These are phyloP conservation scores for Dillenia turbinata DNA, from an alignment of 164 flowering plant genomes.

Conservation along the genomic window DNA sequence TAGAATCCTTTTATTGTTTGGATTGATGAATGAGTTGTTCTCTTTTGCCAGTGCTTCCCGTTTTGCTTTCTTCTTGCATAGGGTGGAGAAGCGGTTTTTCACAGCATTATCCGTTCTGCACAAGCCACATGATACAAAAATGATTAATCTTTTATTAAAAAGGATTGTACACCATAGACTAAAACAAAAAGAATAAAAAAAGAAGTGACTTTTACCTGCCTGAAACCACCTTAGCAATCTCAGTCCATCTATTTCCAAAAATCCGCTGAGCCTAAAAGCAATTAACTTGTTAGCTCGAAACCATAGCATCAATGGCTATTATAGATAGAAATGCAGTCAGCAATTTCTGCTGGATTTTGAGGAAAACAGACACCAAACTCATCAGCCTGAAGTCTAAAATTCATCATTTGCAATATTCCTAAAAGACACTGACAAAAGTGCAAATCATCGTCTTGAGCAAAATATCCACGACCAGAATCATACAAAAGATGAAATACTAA, in stretches of 20 bases:
- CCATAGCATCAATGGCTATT: background rate
- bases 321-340: background rate
- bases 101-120: constrained; percentile 98
- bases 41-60: constrained; percentile 71
- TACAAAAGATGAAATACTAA: background rate
- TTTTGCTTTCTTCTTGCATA: constrained; percentile 92
- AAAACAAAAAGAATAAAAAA: background rate
- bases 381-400: constrained; percentile 1
- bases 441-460: background rate
- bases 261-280: constrained; percentile 82
- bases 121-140: constrained; percentile 1
- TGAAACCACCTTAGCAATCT: constrained; percentile 96
- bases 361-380: background rate
- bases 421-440: background rate
- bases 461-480: background rate
- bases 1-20: constrained; percentile 60
- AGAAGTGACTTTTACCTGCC: constrained; percentile 64
- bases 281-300: constrained; percentile 9
- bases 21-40: constrained; percentile 49
- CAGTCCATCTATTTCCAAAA: constrained; percentile 97
- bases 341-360: constrained; percentile 8
- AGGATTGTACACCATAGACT: background rate
- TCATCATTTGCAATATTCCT: background rate
- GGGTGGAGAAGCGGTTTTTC: constrained; percentile 87
- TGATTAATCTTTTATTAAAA: background rate